Percentiles rank a stretch among this genome's conserved stretches.
These are phyloP conservation scores for Penicillium sp. DNA, from an alignment of 2,329 filamentous ascomycete genomes.

Conservation along the genomic window DNA sequence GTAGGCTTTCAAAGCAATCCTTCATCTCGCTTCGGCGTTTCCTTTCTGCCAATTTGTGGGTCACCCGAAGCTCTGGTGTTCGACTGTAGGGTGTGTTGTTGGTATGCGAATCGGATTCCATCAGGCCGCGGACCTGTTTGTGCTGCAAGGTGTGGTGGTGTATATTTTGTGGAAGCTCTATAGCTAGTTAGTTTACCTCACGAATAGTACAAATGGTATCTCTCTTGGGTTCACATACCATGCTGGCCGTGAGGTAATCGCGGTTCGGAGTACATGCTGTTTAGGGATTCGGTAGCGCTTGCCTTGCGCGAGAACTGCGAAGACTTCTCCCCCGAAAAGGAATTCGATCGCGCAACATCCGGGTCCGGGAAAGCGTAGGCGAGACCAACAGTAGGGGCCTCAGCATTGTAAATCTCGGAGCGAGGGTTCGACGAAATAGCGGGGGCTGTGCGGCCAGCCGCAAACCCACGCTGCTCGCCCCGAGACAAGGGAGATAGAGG, in stretches of 20 bases:
- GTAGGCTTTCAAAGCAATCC: constrained; percentile 54
- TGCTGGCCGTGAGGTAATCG: constrained; percentile 54
- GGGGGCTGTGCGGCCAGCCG: constrained; percentile 53
- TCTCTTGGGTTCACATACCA: constrained; percentile 43
- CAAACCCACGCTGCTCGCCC: constrained; percentile 48
- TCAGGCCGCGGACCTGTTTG: constrained; percentile 53
- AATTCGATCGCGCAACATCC: constrained; percentile 46
- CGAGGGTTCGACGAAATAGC: constrained; percentile 55
- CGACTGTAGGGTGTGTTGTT: constrained; percentile 54
- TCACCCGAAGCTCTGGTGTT: constrained; percentile 55
- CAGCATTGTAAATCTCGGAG: constrained; percentile 56
- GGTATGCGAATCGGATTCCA: constrained; percentile 49
- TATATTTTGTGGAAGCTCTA: constrained; percentile 53
- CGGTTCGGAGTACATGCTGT: constrained; percentile 53
- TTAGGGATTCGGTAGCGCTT: constrained; percentile 53
- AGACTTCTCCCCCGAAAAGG: constrained; percentile 39
- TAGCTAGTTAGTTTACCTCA: background rate
- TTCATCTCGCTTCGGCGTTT: constrained; percentile 60
- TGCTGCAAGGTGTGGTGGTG: constrained; percentile 56
- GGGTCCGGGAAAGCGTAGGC: constrained; percentile 58
- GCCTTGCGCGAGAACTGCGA: constrained; percentile 50
- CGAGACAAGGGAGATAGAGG: constrained; percentile 49
- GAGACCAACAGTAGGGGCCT: constrained; percentile 55
- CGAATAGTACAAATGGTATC: no score
- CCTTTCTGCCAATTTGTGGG: constrained; percentile 56